These are phyloP conservation scores for Sclerotiophoma versabilis DNA, from an alignment of 2,329 filamentous ascomycete species.

Conservation along the genomic window DNA sequence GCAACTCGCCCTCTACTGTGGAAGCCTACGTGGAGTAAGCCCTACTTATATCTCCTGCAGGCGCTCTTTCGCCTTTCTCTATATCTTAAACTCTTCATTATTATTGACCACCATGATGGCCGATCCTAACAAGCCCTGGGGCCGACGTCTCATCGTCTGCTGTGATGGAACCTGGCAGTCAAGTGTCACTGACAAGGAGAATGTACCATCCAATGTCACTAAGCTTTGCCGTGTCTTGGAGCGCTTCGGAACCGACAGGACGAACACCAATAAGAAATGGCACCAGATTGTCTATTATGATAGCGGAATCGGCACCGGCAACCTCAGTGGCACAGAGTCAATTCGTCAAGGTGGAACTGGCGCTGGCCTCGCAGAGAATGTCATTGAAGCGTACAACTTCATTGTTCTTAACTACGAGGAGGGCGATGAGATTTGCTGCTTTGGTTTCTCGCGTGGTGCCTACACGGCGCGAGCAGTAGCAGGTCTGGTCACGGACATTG, in stretches of 20 bases:
- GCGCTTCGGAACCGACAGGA: constrained; percentile 35
- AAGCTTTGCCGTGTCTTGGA: constrained; percentile 44
- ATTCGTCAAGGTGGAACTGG: constrained; percentile 52
- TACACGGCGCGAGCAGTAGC: constrained; percentile 54
- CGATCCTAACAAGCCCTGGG: constrained; percentile 32
- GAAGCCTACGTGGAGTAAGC: not conserved
- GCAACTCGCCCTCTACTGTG: not conserved
- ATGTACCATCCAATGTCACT: constrained; percentile 47
- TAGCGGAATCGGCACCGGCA: constrained; percentile 44
- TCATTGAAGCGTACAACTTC: constrained; percentile 60
- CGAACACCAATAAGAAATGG: constrained; percentile 35
- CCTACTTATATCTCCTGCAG: not conserved
- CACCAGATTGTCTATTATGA: constrained; percentile 50
- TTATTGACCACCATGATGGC: not conserved
- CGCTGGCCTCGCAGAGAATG: constrained; percentile 56
- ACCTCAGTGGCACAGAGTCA: constrained; percentile 33
- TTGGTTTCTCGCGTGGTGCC: constrained; percentile 57
- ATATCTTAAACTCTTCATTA: not conserved
- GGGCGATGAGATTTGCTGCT: constrained; percentile 58
- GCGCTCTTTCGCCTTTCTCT: not conserved
- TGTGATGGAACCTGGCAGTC: constrained; percentile 50
- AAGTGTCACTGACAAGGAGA: constrained; percentile 38
- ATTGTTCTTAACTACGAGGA: constrained; percentile 58
- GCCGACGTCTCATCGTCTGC: constrained; percentile 45
- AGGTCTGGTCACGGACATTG: constrained; percentile 54